Evolutionary conservation across 768 basidiomycete genomes (phyloP), one percentile per base, ranked within the genome.

Genomic region (Russula vinacea): DNA sequence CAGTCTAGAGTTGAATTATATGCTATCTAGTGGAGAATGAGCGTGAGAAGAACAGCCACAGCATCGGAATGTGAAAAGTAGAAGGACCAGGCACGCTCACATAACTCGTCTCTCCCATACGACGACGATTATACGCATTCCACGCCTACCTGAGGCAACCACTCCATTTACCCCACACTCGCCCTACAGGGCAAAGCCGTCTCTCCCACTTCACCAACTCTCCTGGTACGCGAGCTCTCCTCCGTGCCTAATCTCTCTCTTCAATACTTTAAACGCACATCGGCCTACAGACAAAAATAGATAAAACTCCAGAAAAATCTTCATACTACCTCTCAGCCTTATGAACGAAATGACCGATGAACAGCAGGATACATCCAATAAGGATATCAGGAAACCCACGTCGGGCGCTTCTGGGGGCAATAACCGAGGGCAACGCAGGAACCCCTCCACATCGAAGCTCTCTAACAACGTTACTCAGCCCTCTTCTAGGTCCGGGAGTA

Each of bases 261-360:
- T 65, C 60, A 45, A 42, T 64, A 65, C 62, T 58, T 59, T 68
- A 59, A 59, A 59, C 71, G 54, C 57, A 45, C 66, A 62, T 55
- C 22, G 45, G 52, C 49, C 32, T 62, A 66, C 58, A 44, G 39
- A 65, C 67, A 69, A 53, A 58, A 73, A 80, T 78, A 81, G 74
- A 76, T 73, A 80, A 84, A 84, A 81, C 68, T 42, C 69, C 70
- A 75, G 75, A 62, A 79, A 82, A 78, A 67, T 64, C 66, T 64
- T 35, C 70, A 74, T 68, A 70, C 67, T 60, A 54, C 74, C 74
- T 75, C 57, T 63, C 58, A 60, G 73, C 80, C 74, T 85, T 81
- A 92, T 86, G 88, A 89, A 84, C 87, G 84, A 86, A 77, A 92
- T 92, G 90, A 89, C 88, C 75, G 90, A 92, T 82, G 84, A 83